A percentile compares a stretch with the other conserved stretches of the same genome.
phyloP scores from a whole-genome alignment of 225 moss, liverwort and hornwort genomes.

The Anthoceros angustus region DNA sequence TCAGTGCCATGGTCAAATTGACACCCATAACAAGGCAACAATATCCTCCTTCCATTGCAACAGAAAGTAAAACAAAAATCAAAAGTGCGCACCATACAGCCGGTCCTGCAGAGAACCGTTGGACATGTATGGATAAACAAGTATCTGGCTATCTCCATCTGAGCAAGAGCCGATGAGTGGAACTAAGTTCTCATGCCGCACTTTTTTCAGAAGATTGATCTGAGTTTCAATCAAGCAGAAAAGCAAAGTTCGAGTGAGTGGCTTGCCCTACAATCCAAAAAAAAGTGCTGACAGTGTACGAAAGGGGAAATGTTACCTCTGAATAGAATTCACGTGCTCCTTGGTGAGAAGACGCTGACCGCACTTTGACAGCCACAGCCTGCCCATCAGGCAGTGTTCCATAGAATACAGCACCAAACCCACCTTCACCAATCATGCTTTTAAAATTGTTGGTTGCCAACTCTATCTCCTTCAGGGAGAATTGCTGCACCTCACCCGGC shows the following conservation, averaged over 20 bases:
- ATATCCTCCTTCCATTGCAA: background rate
- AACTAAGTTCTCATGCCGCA: conserved; percentile 4
- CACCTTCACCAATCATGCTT: conserved; percentile 21
- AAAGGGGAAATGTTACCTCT: conserved; percentile 8
- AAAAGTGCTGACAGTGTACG: background rate
- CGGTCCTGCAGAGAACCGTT: conserved; percentile 2
- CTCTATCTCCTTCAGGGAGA: conserved; percentile 18
- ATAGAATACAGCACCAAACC: conserved; percentile 23
- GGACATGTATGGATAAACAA: background rate
- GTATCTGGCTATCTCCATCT: background rate
- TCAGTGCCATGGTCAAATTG: background rate
- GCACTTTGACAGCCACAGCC: conserved; percentile 24
- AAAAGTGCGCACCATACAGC: background rate
- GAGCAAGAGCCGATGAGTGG: conserved; percentile 1
- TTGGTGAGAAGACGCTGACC: conserved; percentile 19
- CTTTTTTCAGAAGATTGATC: background rate
- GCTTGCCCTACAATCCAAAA: background rate
- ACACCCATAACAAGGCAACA: background rate
- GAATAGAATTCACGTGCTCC: conserved; percentile 17
- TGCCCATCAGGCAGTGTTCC: conserved; percentile 15
- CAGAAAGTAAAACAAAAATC: no score
- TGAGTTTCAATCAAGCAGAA: background rate
- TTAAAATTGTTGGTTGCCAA: conserved; percentile 16
- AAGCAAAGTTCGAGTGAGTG: background rate
- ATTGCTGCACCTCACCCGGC: background rate